Evolutionary conservation across 768 basidiomycete species (phyloP).

Genomic region (Russula brevipes): DNA sequence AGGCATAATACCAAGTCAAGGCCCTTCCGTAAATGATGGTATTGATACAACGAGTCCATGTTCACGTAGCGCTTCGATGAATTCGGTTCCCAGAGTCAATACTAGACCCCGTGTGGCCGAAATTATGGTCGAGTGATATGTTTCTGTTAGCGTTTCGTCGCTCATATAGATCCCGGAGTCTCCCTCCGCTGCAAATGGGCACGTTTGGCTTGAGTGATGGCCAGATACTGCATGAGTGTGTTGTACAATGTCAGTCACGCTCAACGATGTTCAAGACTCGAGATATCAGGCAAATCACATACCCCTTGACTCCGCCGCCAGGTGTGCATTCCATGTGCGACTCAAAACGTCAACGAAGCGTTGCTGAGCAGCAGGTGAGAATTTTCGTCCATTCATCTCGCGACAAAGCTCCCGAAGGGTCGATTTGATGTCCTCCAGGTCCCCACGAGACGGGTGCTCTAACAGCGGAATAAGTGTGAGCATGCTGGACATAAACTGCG

Average conservation of each 20-base stretch:
- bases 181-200: too few species aligned
- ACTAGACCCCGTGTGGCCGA: neutral
- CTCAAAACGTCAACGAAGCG: neutral
- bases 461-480: neutral
- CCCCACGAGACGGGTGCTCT: neutral
- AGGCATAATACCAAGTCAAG: too few species aligned
- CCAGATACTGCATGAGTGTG: neutral
- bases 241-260: neutral
- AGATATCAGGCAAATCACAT: neutral
- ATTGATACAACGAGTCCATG: too few species aligned
- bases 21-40: too few species aligned
- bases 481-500: neutral
- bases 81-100: neutral
- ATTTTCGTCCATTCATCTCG: neutral
- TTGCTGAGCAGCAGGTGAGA: neutral
- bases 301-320: neutral
- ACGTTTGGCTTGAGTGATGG: too few species aligned
- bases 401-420: conserved; percentile 4
- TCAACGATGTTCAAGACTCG: neutral
- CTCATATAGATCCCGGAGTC: too few species aligned
- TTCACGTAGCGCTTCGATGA: too few species aligned
- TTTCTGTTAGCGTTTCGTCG: neutral
- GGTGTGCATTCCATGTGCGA: neutral
- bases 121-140: conserved; percentile 4
- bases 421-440: neutral